Evolutionary conservation across 2,329 filamentous ascomycete species (phyloP), one percentile per base, ranked within the genome.

Genomic region (Aspergillus felis): DNA sequence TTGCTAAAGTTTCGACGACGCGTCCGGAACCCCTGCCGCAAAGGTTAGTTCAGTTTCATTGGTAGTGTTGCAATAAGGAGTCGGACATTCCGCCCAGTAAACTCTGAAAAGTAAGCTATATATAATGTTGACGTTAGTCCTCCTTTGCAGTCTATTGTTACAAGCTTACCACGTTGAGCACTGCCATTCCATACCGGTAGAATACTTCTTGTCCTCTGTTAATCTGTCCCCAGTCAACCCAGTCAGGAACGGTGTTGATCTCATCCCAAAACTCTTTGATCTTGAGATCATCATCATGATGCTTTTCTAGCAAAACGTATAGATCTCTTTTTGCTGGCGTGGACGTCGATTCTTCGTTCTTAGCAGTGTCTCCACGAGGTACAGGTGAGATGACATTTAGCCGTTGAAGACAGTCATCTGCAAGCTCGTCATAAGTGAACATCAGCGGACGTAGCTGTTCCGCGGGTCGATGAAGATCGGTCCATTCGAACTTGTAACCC

Each of bases 161-260:
- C 17, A 7, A 20, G 67, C 71, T 62, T 41, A 72, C 71, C 25
- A 65, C 85, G 7, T 86, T 88, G 22, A 91, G 72, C 24, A 83
- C 82, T 0, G 87, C 84, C 0, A 84, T 85, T 20, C 84, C 88
- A 71, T 92, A 92, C 38, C 89, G 84, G 71, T 90, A 92, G 67
- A 92, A 91, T 0, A 91, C 83, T 63, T 89, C 84, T 69, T 93
- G 89, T 0, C 89, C 90, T 66, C 89, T 80, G 58, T 81, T 78
- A 56, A 93, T 87, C 68, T 91, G 88, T 1, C 82, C 82, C 89
- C 88, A 92, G 68, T 92, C 85, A 2, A 92, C 89, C 88, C 89
- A 92, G 0, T 82, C 78, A 0, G 89, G 90, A 3, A 91, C 74
- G 0, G 81, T 85, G 57, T 85, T 87, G 56, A 89, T 79, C 66